Base-by-base conservation (phyloP, 2,329 filamentous ascomycete genomes). In the Clarireedia hainanense region DNA sequence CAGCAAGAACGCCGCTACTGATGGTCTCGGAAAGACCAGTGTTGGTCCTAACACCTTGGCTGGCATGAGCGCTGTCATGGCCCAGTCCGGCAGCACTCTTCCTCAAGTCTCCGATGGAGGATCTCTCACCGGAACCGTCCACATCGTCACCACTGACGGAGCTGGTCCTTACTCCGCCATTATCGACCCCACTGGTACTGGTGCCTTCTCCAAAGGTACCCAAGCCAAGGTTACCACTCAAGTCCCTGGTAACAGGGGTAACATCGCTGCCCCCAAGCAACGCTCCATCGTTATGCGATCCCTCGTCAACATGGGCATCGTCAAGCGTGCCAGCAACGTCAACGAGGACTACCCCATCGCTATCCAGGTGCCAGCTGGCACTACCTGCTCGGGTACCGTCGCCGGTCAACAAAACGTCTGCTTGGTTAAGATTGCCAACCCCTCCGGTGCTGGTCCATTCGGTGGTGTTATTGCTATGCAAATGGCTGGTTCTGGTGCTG, bases 111-210 rank as follows among this genome's bases (percentile, higher is more conserved):
- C 73, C 6, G 63, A 73, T 0, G 83, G 83, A 49, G 84, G 83
- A 56, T 63, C 74, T 55, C 63, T 86, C 58, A 72, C 72, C 62
- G 85, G 86, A 75, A 85, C 81, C 1, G 73, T 86, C 9, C 83
- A 85, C 71, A 83, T 86, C 68, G 81, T 86, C 68, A 86, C 86
- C 70, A 75, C 74, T 39, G 84, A 87, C 61, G 84, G 84, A 57
- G 83, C 80, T 57, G 84, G 84, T 17, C 65, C 65, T 50, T 63
- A 64, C 55, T 78, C 73, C 6, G 85, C 82, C 72, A 81, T 81
- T 75, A 80, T 86, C 68, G 84, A 84, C 64, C 70, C 75, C 52
- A 81, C 83, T 56, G 83, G 74, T 55, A 83, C 81, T 4, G 82
- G 76, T 24, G 66, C 57, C 12, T 65, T 64, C 61, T 61, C 72